These are phyloP conservation scores for Smallanthus sonchifolius DNA, from an alignment of 129 eudicot genomes.

Conservation along the genomic window DNA sequence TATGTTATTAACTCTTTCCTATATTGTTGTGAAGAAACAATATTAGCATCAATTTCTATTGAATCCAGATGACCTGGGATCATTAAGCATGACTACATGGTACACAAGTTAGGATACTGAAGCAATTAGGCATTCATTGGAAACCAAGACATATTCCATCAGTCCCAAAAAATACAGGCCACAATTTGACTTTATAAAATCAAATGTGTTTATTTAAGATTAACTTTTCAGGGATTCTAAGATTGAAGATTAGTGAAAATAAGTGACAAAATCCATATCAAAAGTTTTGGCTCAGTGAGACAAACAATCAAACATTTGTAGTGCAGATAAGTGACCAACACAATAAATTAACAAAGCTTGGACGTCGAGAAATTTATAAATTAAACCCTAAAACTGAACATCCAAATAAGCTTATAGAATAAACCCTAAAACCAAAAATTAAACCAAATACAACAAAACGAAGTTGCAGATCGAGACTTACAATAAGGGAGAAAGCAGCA, in stretches of 20 bases:
- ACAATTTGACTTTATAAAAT: too few species aligned
- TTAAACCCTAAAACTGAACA: too few species aligned
- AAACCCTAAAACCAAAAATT: too few species aligned
- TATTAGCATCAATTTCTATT: not conserved
- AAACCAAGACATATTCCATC: too few species aligned
- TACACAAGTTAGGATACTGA: not conserved
- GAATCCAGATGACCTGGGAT: not conserved
- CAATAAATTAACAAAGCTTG: too few species aligned
- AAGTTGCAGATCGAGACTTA: too few species aligned
- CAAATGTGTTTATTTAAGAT: not conserved
- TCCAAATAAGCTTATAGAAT: too few species aligned
- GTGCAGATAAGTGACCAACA: not conserved
- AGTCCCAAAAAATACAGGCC: too few species aligned
- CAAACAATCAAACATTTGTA: not conserved
- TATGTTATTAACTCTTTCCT: not conserved
- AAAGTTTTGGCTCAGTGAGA: not conserved
- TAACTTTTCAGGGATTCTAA: not conserved
- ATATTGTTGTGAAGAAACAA: not conserved
- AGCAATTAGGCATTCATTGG: too few species aligned
- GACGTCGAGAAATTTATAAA: too few species aligned
- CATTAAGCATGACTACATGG: not conserved
- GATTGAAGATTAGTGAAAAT: not conserved
- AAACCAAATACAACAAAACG: too few species aligned
- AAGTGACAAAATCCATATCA: not conserved
- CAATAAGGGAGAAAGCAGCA: too few species aligned